Base-by-base conservation (phyloP, 2,329 filamentous ascomycete species). In the Ramichloridium luteum region DNA sequence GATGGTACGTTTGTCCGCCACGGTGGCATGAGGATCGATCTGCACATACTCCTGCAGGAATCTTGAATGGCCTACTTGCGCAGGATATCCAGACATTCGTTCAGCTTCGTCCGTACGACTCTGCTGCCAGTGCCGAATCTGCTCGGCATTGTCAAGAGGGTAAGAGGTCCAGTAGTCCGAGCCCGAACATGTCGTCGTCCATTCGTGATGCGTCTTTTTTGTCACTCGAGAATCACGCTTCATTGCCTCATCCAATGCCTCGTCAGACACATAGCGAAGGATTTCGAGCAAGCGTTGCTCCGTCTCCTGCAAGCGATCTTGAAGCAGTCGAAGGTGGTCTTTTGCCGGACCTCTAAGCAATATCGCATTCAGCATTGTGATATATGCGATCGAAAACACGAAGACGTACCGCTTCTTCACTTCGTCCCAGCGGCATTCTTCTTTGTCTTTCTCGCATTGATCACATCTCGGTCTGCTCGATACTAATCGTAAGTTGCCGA, bases 361-460 rank as follows among this genome's bases (percentile, higher is more conserved):
- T 25, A 14, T 38, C 16, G 16, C 8, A 18, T 15, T 13, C 8
- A 6, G n/a, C 10, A 11, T 10, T 12, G 11, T 6, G 15, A 6
- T 13, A 16, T 13, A 8, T 3, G 5, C 8, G 9, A 23, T 23
- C 20, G 20, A 23, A n/a, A 23, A 9, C n/a, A 8, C 8, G 9
- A 9, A n/a, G 8, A n/a, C 30, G 16, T 13, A 34, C 34, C 39
- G 36, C 27, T 45, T 45, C 40, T 45, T 45, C 32, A 39, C 39
- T 20, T 45, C 42, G 18, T 40, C 43, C 42, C 42, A 45, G 40
- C 42, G 43, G 32, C 42, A 45, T 10, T 45, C 40, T 23, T 45
- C 42, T 23, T 45, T 43, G 30, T 45, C 40, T 28, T 37, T 13
- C 18, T 36, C 34, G 16, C 42, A 45, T 30, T 45, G 42, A 27